Conservation (phyloP, 2,329 filamentous ascomycete genomes). For the Alternaria angustiovoidea region DNA sequence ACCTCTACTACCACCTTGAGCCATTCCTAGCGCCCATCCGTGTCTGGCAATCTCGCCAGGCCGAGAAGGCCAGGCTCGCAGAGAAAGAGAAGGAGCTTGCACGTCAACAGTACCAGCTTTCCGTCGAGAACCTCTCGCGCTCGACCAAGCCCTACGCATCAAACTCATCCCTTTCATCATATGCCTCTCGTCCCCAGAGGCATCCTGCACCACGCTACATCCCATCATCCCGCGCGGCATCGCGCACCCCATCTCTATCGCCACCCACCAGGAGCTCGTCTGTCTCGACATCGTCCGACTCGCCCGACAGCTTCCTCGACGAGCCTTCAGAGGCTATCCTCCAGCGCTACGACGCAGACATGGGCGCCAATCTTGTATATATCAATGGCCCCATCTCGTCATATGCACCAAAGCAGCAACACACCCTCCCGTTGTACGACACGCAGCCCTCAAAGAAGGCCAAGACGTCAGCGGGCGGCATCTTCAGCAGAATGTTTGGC, state of each 20-base stretch:
- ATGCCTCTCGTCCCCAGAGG: constrained; percentile 38
- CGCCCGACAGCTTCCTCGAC: constrained; percentile 46
- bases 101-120: constrained; percentile 49
- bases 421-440: constrained; percentile 49
- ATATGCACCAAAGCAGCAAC: constrained; percentile 40
- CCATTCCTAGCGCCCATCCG: constrained; percentile 88
- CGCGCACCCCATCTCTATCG: constrained; percentile 60
- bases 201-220: constrained; percentile 37
- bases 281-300: constrained; percentile 43
- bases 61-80: constrained; percentile 61
- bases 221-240: constrained; percentile 49
- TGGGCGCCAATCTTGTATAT: constrained; percentile 55
- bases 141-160: constrained; percentile 48
- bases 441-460: constrained; percentile 52
- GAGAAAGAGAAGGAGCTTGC: constrained; percentile 54
- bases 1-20: constrained; percentile 87
- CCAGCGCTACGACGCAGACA: constrained; percentile 54
- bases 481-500: constrained; percentile 52
- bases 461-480: constrained; percentile 46
- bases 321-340: constrained; percentile 43
- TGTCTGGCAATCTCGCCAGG: constrained; percentile 61
- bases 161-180: constrained; percentile 44
- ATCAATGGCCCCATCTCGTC: constrained; percentile 47
- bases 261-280: constrained; percentile 55
- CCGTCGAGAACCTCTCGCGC: constrained; percentile 51